Base-by-base conservation (phyloP, 2,329 filamentous ascomycete genomes). In the Calonectria fujianensis region DNA sequence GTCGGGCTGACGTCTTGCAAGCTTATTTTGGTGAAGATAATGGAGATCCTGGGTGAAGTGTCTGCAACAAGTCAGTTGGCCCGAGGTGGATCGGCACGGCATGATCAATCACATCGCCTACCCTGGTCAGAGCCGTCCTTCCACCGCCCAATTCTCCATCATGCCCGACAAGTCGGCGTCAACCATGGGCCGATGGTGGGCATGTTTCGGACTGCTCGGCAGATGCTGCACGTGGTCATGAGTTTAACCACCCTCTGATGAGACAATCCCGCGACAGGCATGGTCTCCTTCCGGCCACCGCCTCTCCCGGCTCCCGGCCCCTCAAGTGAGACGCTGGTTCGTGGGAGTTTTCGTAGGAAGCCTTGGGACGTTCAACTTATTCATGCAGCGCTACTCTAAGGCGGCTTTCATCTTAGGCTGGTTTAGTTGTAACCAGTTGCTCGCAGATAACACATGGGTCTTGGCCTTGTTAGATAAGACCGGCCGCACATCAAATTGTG, bases 71-170 rank as follows among this genome's bases (percentile, higher is more conserved):
- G 71, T 52, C 66, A 73, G 31, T 50, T 45, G 41, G 48, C 14
- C 65, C 39, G 37, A 51, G 37, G 59, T 66, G 72, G 59, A 74
- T 63, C 59, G 39, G 61, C 52, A 61, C 67, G 61, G 39, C 67
- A 69, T 48, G 37, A 65, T 50, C 54, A 63, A 64, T 48, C 66
- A 41, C 37, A 45, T 45, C 18, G 29, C 31, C 27, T 45, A 65
- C 18, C 67, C 63, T 66, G 27, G 35, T 63, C 50, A 37, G 31
- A 29, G 29, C 61, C 24, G 69, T 51, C 67, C 72, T 69, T 74
- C 69, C 72, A 74, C 72, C 67, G 67, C 65, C 65, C 72, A 70
- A 70, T 69, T 63, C 70, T 65, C 52, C 66, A 59, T 67, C 61
- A 52, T 66, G 66, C 59, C 51, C 57, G 59, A 27, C 39, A 59